phyloP scores from a whole-genome alignment of 2,329 filamentous ascomycete genomes.

The Fragosphaeria purpurea region DNA sequence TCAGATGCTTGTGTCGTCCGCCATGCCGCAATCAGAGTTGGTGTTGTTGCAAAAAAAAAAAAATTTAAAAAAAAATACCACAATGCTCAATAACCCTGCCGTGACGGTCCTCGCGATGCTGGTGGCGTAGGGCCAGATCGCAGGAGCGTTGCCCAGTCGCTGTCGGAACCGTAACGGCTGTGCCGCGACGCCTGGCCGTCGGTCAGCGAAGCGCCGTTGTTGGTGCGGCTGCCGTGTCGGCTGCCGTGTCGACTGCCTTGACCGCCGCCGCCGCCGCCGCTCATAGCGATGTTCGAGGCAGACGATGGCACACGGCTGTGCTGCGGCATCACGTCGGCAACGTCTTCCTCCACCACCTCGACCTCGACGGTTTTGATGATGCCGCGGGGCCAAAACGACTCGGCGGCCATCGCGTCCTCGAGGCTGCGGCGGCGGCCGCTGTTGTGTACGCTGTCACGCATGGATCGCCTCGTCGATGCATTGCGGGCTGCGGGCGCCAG shows the following conservation, averaged over 20 bases:
- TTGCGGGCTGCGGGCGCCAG: background rate
- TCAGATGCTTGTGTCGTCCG: no score
- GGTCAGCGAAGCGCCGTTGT: background rate
- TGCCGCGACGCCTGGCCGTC: background rate
- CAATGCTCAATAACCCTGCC: background rate
- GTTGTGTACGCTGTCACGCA: background rate
- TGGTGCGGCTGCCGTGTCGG: background rate
- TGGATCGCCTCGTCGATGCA: background rate
- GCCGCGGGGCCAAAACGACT: slow-evolving; percentile 21
- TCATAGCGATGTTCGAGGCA: background rate
- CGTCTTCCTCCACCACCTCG: slow-evolving; percentile 25
- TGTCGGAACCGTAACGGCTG: slow-evolving; percentile 12
- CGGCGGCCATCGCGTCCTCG: slow-evolving; percentile 3
- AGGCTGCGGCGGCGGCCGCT: background rate
- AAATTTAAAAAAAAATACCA: no score
- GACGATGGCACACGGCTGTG: background rate
- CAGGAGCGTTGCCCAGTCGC: slow-evolving; percentile 20
- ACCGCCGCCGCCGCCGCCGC: background rate
- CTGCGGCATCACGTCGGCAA: slow-evolving; percentile 15
- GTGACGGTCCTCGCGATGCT: slow-evolving; percentile 4
- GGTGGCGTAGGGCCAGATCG: slow-evolving; percentile 14
- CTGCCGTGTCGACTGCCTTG: no score
- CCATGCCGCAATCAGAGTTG: no score
- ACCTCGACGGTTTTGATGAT: slow-evolving; percentile 30
- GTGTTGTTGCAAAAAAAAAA: no score